A percentile compares a stretch with the other conserved stretches of the same genome.
Evolutionary conservation across 495 filamentous ascomycete genomes (phyloP).

Genomic region (Lichina pygmaea): DNA sequence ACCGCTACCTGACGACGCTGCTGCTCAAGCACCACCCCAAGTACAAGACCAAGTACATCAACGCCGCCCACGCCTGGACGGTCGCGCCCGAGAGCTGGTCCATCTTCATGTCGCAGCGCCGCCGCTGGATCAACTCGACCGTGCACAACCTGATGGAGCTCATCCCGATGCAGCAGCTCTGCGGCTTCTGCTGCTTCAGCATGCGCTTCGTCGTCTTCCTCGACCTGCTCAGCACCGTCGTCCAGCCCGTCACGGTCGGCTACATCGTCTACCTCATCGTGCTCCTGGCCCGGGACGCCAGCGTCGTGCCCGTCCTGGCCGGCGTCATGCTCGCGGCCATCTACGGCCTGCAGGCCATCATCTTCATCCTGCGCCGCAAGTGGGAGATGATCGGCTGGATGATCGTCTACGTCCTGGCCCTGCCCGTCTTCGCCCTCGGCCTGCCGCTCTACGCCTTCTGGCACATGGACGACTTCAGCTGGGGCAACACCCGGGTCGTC

Average conservation of each 20-base stretch:
- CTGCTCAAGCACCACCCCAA: conserved; percentile 77
- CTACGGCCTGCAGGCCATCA: conserved; percentile 89
- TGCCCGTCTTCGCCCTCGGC: conserved; percentile 76
- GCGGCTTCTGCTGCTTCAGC: conserved; percentile 98
- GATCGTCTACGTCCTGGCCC: conserved; percentile 78
- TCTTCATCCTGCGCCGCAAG: conserved; percentile 85
- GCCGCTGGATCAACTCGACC: conserved; percentile 98
- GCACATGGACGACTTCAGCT: conserved; percentile 99
- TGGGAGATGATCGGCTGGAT: conserved; percentile 99
- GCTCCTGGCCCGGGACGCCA: conserved; percentile 28
- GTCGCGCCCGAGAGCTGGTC: conserved; percentile 81
- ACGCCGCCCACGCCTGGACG: conserved; percentile 78
- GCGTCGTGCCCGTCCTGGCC: conserved; percentile 48
- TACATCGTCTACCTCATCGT: conserved; percentile 81
- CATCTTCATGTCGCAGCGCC: conserved; percentile 91
- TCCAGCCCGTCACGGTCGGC: conserved; percentile 76
- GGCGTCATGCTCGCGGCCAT: conserved; percentile 81
- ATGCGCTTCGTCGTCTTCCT: conserved; percentile 97
- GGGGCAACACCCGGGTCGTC: conserved; percentile 91
- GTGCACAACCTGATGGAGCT: conserved; percentile 95
- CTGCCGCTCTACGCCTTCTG: conserved; percentile 93
- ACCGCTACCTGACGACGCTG: conserved; percentile 87
- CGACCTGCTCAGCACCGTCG: conserved; percentile 71
- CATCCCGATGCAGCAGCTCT: conserved; percentile 75
- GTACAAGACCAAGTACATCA: conserved; percentile 96